A percentile compares a stretch with the other conserved stretches of the same genome.
Evolutionary conservation across 2,329 filamentous ascomycete genomes (phyloP).

Genomic region (Fusarium subglutinans): DNA sequence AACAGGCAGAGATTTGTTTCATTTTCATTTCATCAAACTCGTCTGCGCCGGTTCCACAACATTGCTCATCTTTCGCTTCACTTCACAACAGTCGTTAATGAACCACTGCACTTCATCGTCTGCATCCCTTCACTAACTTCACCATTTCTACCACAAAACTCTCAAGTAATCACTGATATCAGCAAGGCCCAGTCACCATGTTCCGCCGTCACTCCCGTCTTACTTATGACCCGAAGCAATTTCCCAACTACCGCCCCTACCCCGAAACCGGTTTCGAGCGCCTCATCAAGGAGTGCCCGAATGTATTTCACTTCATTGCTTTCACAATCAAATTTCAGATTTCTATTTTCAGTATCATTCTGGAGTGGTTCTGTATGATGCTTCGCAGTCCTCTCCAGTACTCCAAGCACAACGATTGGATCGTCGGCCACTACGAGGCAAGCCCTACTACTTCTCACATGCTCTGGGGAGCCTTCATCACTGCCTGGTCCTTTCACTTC

Average conservation of each 20-base stretch:
- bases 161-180: background rate
- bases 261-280: background rate
- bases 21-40: background rate
- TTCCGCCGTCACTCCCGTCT: constrained; percentile 3
- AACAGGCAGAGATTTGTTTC: background rate
- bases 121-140: background rate
- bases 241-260: constrained; percentile 19
- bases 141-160: background rate
- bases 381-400: constrained; percentile 2
- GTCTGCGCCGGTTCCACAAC: background rate
- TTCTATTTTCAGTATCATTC: constrained; percentile 5
- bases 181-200: background rate
- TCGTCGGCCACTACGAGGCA: constrained; percentile 11
- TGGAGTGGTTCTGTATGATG: constrained; percentile 13
- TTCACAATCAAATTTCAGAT: constrained; percentile 4
- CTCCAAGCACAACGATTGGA: constrained; percentile 13
- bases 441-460: constrained; percentile 4
- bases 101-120: background rate
- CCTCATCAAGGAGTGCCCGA: constrained; percentile 4
- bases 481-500: constrained; percentile 17
- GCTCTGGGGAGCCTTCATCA: constrained; percentile 14
- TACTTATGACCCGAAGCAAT: constrained; percentile 28
- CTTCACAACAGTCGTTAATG: background rate
- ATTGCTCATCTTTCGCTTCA: background rate
- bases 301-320: background rate